Conservation (phyloP, 177 flowering plant species). For the Vitis hybrid region DNA sequence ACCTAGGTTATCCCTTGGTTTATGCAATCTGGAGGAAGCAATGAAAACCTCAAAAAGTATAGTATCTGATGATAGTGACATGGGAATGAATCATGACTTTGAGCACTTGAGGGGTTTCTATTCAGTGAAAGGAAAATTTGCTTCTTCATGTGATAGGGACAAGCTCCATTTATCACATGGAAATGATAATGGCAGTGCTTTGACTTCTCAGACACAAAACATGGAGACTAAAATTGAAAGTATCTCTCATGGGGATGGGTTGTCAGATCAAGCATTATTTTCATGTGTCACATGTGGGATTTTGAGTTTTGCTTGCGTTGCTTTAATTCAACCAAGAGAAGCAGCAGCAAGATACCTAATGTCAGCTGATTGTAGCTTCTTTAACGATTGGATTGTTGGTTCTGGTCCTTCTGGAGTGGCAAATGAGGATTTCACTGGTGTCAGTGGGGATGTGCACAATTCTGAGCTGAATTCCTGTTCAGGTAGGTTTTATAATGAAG, state of each 20-base stretch:
- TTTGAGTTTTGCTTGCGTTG: constrained; percentile 78
- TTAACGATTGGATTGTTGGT: constrained; percentile 55
- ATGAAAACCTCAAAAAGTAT: constrained; percentile 32
- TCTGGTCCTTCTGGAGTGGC: constrained; percentile 24
- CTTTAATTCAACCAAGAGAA: constrained; percentile 79
- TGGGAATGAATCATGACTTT: constrained; percentile 31
- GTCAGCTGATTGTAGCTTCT: constrained; percentile 70
- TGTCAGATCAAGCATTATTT: constrained; percentile 69
- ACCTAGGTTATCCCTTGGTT: constrained; percentile 45
- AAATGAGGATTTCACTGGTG: constrained; percentile 20
- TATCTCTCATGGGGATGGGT: constrained; percentile 33
- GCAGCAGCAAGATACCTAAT: constrained; percentile 62
- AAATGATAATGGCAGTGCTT: constrained; percentile 17
- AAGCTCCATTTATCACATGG: constrained; percentile 23
- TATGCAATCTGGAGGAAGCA: constrained; percentile 45
- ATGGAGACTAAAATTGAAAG: constrained; percentile 20
- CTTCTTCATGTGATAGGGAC: constrained; percentile 31
- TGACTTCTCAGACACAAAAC: constrained; percentile 21
- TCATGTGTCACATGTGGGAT: constrained; percentile 96
- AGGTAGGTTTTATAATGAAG: constrained; percentile 36
- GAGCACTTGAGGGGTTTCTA: constrained; percentile 34
- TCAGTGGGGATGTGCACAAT: constrained; percentile 21
- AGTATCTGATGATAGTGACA: constrained; percentile 28
- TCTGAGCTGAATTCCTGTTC: constrained; percentile 30
- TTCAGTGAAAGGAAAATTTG: constrained; percentile 47